Evolutionary conservation across 73 alveolate species (phyloP).

Genomic region (Paramecium octaurelia): DNA sequence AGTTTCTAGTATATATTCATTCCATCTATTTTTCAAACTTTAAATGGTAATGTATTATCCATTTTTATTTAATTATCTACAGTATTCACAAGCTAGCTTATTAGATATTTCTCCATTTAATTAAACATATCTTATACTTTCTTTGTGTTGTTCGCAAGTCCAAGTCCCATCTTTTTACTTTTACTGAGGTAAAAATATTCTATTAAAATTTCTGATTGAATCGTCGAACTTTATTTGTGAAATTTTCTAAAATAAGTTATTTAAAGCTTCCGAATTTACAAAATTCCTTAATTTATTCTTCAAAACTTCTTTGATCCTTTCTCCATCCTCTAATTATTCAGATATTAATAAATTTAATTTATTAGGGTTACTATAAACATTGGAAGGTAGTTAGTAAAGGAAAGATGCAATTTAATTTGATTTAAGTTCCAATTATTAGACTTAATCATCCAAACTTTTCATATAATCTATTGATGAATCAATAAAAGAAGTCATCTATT

Average conservation of each 20-base stretch:
- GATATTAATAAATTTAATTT: neutral
- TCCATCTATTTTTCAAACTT: neutral
- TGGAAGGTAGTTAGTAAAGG: neutral
- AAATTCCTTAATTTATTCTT: neutral
- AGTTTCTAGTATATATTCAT: neutral
- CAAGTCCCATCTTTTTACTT: neutral
- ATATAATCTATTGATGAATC: neutral
- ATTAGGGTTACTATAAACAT: neutral
- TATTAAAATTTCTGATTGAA: neutral
- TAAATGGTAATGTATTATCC: neutral
- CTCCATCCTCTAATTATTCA: neutral
- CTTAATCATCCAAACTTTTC: neutral
- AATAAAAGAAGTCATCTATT: neutral
- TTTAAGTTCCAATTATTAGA: neutral
- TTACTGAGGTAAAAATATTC: neutral
- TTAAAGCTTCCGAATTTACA: neutral
- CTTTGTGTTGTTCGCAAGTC: neutral
- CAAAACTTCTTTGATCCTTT: neutral
- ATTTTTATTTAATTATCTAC: neutral
- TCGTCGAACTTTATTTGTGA: neutral
- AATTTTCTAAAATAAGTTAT: neutral
- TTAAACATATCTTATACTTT: neutral
- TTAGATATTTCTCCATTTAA: neutral
- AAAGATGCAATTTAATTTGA: neutral
- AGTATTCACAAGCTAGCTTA: neutral